phyloP scores from a whole-genome alignment of 2,329 filamentous ascomycete species.

The Colletotrichum endophyticum region DNA sequence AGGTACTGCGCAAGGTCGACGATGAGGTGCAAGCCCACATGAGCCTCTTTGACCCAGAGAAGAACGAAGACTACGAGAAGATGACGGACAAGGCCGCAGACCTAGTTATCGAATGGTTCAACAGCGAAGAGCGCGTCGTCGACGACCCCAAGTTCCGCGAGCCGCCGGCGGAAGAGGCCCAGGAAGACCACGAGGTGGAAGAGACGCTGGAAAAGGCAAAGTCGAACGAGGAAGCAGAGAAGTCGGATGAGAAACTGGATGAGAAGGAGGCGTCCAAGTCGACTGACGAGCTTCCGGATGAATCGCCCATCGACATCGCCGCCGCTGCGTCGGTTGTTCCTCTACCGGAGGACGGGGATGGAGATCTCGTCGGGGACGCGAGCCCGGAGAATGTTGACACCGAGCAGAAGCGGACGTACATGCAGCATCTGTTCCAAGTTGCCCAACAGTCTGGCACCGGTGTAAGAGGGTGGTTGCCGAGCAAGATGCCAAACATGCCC shows the following conservation, averaged over 20 bases:
- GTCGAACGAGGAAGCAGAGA: conserved; percentile 26
- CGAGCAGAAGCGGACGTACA: conserved; percentile 44
- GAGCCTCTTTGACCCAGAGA: conserved; percentile 66
- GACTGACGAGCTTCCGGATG: conserved; percentile 32
- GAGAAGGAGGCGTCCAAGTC: conserved; percentile 20
- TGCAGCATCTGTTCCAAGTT: conserved; percentile 53
- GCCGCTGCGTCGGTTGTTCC: conserved; percentile 56
- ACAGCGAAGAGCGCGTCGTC: conserved; percentile 46
- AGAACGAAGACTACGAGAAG: conserved; percentile 67
- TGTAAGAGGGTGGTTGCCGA: conserved; percentile 50
- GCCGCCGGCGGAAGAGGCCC: conserved; percentile 38
- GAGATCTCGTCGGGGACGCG: conserved; percentile 32
- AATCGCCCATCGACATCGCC: conserved; percentile 57
- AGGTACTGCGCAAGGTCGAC: conserved; percentile 66
- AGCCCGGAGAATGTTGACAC: conserved; percentile 39
- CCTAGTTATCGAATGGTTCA: conserved; percentile 63
- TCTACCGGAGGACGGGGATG: conserved; percentile 46
- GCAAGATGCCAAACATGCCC: conserved; percentile 46
- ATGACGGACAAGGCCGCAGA: conserved; percentile 66
- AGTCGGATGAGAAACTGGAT: conserved; percentile 19
- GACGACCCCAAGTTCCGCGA: conserved; percentile 52
- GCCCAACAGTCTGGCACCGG: conserved; percentile 54
- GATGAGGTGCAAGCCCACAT: conserved; percentile 79
- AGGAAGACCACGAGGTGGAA: conserved; percentile 32
- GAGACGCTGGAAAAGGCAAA: conserved; percentile 34